Percentiles rank a stretch among this genome's conserved stretches.
phyloP scores from a whole-genome alignment of 2,329 filamentous ascomycete species.

The Paecilomyces dactylethromorphus region DNA sequence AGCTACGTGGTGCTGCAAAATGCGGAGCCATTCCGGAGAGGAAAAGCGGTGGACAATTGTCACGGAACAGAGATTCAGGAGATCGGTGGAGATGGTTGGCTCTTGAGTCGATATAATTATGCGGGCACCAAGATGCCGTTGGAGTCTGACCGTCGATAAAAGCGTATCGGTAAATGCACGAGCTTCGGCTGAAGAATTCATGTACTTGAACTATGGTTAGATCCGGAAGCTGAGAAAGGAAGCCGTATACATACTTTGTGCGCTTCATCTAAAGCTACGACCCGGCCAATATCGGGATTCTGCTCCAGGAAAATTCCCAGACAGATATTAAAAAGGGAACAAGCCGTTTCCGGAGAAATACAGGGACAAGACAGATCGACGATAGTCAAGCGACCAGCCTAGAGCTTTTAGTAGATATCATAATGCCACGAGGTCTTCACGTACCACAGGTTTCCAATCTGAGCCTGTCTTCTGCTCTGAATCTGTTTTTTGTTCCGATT shows the following conservation, averaged over 20 bases:
- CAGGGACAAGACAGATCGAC: slow-evolving; percentile 15
- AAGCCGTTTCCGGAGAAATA: slow-evolving; percentile 14
- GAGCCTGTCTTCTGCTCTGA: too few species aligned
- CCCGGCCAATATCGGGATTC: slow-evolving; percentile 7
- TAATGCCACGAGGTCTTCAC: background rate
- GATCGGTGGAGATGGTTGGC: slow-evolving; percentile 58
- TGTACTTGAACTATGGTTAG: slow-evolving; percentile 8
- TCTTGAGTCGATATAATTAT: slow-evolving; percentile 69
- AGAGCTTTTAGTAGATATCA: slow-evolving; percentile 3
- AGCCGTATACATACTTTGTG: slow-evolving; percentile 15
- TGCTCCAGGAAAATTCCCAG: slow-evolving; percentile 14
- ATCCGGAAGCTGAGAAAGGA: background rate
- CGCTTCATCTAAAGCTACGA: slow-evolving; percentile 14
- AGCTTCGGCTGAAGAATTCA: slow-evolving; percentile 9
- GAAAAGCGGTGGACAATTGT: slow-evolving; percentile 67
- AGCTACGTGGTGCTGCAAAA: background rate
- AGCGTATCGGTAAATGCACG: slow-evolving; percentile 51
- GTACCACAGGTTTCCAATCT: slow-evolving; percentile 4
- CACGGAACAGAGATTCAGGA: slow-evolving; percentile 62
- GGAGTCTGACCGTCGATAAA: slow-evolving; percentile 55
- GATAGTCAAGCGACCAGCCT: slow-evolving; percentile 12
- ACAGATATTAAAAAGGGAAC: slow-evolving; percentile 14
- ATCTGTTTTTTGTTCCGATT: too few species aligned
- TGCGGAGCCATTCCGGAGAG: slow-evolving; percentile 52
- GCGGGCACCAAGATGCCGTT: slow-evolving; percentile 59